Evolutionary conservation across 352 stramenopile species (phyloP).

Genomic region (Globisporangium heterothallicum): DNA sequence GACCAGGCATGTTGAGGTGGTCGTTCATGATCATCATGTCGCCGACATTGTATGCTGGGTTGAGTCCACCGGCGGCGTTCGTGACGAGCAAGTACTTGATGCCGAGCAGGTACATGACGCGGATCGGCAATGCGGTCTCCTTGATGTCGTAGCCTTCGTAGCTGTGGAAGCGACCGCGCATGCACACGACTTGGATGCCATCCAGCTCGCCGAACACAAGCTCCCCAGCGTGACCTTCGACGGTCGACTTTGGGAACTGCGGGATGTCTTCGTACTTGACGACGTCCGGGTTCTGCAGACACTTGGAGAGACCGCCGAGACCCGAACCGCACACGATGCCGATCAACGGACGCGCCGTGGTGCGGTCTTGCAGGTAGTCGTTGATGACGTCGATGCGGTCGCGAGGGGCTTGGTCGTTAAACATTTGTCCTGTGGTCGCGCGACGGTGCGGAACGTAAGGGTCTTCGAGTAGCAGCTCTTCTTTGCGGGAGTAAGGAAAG

Average conservation of each 20-base stretch:
- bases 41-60: constrained; percentile 92
- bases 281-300: constrained; percentile 80
- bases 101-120: constrained; percentile 93
- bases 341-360: constrained; percentile 52
- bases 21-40: constrained; percentile 96
- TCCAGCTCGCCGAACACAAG: constrained; percentile 94
- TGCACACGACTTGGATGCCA: constrained; percentile 86
- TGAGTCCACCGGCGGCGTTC: constrained; percentile 95
- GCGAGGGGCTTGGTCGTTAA: constrained; percentile 51
- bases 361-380: constrained; percentile 55
- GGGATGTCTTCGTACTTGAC: constrained; percentile 94
- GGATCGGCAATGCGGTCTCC: constrained; percentile 92
- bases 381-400: constrained; percentile 80
- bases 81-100: constrained; percentile 96
- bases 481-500: constrained; percentile 7
- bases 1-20: constrained; percentile 93
- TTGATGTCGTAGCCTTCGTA: constrained; percentile 96
- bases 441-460: constrained; percentile 24
- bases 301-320: constrained; percentile 89
- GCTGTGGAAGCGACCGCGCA: constrained; percentile 95
- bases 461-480: constrained; percentile 6
- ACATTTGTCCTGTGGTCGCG: constrained; percentile 55
- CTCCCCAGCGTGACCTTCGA: constrained; percentile 92
- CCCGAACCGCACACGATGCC: constrained; percentile 94
- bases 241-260: constrained; percentile 89